Conservation (phyloP, 2,329 filamentous ascomycete species). For the Fusarium denticulatum region DNA sequence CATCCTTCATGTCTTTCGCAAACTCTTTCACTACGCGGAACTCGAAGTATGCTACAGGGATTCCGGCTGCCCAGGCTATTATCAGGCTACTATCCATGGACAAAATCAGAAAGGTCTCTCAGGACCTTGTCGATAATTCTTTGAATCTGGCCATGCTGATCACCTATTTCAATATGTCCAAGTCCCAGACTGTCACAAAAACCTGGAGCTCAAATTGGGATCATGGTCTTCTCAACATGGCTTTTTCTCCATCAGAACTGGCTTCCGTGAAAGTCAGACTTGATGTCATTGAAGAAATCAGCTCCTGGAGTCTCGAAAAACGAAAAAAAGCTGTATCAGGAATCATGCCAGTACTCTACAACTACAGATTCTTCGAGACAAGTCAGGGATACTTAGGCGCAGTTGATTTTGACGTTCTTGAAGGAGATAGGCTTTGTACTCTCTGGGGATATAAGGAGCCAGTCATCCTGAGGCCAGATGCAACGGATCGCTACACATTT, state of each 20-base stretch:
- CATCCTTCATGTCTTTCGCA: conserved; percentile 6
- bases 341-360: neutral
- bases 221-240: neutral
- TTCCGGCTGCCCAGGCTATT: neutral
- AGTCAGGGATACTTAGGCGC: neutral
- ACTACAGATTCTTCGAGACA: conserved; percentile 1
- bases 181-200: neutral
- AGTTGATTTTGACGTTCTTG: neutral
- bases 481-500: neutral
- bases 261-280: neutral
- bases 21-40: conserved; percentile 2
- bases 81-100: neutral
- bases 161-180: neutral
- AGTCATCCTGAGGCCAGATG: conserved; percentile 1
- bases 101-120: neutral
- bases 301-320: neutral
- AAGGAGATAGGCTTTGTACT: neutral
- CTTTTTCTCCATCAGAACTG: neutral
- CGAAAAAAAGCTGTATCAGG: neutral
- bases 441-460: neutral
- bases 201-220: neutral
- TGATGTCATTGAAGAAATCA: neutral
- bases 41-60: neutral
- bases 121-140: neutral
- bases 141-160: conserved; percentile 9